These are phyloP conservation scores for Rhodocollybia butyracea DNA, from an alignment of 768 basidiomycete species.

Conservation along the genomic window DNA sequence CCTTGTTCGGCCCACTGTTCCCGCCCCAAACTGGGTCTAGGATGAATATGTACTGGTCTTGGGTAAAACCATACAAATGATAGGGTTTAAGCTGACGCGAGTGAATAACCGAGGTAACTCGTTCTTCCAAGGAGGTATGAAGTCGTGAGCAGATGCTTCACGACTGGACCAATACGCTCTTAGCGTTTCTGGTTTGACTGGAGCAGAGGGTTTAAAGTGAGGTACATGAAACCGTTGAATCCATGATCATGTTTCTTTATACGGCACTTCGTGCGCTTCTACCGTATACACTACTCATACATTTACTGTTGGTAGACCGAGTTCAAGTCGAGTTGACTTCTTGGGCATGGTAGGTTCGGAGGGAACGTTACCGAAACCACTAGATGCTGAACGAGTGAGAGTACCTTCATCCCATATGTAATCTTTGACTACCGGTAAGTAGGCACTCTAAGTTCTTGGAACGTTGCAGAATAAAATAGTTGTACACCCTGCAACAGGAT, in stretches of 20 bases:
- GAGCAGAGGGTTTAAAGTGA: not conserved
- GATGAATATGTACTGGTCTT: not conserved
- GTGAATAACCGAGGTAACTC: not conserved
- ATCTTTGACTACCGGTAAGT: no score
- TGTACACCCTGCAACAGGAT: no score
- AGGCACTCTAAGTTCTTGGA: no score
- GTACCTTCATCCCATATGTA: no score
- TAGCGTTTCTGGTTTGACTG: not conserved
- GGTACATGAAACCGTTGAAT: slow-evolving; percentile 2
- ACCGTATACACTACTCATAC: not conserved
- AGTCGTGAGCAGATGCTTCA: not conserved
- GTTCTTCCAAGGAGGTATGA: not conserved
- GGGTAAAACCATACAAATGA: not conserved
- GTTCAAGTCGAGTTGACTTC: no score
- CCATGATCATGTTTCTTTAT: not conserved
- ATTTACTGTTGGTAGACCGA: not conserved
- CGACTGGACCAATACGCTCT: not conserved
- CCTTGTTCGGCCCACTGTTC: not conserved
- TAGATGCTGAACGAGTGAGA: no score
- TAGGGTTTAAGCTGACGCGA: not conserved
- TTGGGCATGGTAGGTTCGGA: no score
- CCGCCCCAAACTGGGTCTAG: not conserved
- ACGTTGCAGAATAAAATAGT: no score
- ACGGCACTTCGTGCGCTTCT: not conserved
- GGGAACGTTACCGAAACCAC: no score